A percentile compares a stretch with the other conserved stretches of the same genome.
These are phyloP conservation scores for Lasiodiplodia citricola DNA, from an alignment of 2,329 filamentous ascomycete genomes.

Conservation along the genomic window DNA sequence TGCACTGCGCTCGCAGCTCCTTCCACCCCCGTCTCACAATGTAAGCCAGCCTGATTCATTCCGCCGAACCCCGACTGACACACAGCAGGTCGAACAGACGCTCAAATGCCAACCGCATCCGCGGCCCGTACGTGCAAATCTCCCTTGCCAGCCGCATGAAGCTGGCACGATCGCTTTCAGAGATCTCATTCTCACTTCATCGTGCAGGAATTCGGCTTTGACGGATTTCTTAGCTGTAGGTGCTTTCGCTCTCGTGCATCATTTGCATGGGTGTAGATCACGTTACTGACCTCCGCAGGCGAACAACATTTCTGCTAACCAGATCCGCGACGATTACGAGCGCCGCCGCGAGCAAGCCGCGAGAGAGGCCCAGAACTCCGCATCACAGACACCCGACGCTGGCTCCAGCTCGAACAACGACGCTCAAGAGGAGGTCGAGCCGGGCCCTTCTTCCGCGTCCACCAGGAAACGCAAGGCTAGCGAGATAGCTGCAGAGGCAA, in stretches of 20 bases:
- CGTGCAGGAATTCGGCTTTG: conserved; percentile 63
- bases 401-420: conserved; percentile 49
- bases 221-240: conserved; percentile 70
- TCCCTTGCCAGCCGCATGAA: background rate
- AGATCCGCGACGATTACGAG: conserved; percentile 65
- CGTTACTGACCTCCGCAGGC: conserved; percentile 50
- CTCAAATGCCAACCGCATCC: conserved; percentile 53
- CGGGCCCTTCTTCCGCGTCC: background rate
- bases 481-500: conserved; percentile 20
- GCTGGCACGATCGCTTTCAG: background rate
- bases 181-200: background rate
- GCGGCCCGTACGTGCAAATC: conserved; percentile 56
- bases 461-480: conserved; percentile 51
- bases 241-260: conserved; percentile 23
- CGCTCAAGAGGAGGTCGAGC: conserved; percentile 54
- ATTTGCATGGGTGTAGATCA: background rate
- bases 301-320: conserved; percentile 73
- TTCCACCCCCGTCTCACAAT: background rate
- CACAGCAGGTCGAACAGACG: conserved; percentile 34
- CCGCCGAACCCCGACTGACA: background rate
- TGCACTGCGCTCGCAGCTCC: background rate
- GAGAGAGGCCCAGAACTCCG: conserved; percentile 39
- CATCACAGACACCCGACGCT: conserved; percentile 41
- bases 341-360: conserved; percentile 54
- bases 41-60: conserved; percentile 3